Conservation (phyloP, 805 yeast genomes). For the Yarrowia deformans region DNA sequence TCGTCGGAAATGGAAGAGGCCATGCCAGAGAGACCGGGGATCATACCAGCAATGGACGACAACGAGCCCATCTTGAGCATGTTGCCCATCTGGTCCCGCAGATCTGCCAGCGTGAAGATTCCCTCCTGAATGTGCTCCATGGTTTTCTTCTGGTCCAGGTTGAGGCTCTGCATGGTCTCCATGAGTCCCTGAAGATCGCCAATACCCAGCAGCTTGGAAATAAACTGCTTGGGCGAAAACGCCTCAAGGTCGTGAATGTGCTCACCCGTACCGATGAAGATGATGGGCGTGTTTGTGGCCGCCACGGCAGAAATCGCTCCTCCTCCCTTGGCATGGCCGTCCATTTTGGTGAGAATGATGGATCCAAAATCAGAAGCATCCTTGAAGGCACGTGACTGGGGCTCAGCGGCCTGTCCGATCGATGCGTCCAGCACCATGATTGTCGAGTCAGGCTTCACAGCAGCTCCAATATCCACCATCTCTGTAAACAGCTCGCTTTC, state of each 20-base stretch:
- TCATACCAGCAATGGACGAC: slow-evolving; percentile 92
- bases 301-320: slow-evolving; percentile 99
- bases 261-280: slow-evolving; percentile 98
- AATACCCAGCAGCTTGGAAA: slow-evolving; percentile 91
- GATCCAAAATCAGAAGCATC: slow-evolving; percentile 94
- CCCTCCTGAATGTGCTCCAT: slow-evolving; percentile 95
- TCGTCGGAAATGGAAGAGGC: slow-evolving; percentile 90
- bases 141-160: slow-evolving; percentile 82
- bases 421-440: slow-evolving; percentile 97
- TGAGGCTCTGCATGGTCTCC: slow-evolving; percentile 90
- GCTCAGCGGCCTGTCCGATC: slow-evolving; percentile 98
- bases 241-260: slow-evolving; percentile 92
- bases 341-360: slow-evolving; percentile 93
- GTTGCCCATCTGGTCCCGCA: slow-evolving; percentile 93
- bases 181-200: slow-evolving; percentile 94
- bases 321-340: slow-evolving; percentile 99
- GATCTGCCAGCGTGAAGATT: slow-evolving; percentile 86
- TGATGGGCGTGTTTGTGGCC: slow-evolving; percentile 92
- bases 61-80: slow-evolving; percentile 97
- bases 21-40: slow-evolving; percentile 87
- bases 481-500: slow-evolving; percentile 90
- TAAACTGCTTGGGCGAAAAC: slow-evolving; percentile 86
- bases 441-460: slow-evolving; percentile 92
- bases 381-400: slow-evolving; percentile 92
- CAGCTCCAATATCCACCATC: slow-evolving; percentile 90